Conservation (phyloP, 2,329 filamentous ascomycete genomes). For the Aschersonia sp. region DNA sequence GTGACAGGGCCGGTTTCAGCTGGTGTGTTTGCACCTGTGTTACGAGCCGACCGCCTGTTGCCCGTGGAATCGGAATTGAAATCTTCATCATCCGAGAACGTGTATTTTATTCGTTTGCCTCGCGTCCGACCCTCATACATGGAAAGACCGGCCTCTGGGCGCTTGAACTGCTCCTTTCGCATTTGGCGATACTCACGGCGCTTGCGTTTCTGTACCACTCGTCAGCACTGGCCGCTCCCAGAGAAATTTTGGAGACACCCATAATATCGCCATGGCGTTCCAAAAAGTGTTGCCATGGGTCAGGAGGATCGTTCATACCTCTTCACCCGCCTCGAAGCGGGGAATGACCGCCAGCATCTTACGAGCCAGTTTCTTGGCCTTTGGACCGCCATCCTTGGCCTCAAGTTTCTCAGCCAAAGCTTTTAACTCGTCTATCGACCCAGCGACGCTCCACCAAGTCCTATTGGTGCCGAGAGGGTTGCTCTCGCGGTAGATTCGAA, state of each 20-base stretch:
- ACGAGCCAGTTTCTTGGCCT: slow-evolving; percentile 62
- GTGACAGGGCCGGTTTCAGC: slow-evolving; percentile 49
- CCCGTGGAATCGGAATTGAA: slow-evolving; percentile 47
- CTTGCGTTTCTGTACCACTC: slow-evolving; percentile 59
- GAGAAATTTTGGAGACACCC: background rate
- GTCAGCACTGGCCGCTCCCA: slow-evolving; percentile 5
- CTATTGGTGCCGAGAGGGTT: slow-evolving; percentile 61
- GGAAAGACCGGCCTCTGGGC: slow-evolving; percentile 79
- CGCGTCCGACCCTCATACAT: slow-evolving; percentile 92
- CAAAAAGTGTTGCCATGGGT: background rate
- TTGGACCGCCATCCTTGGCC: slow-evolving; percentile 62
- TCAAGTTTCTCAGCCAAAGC: slow-evolving; percentile 62
- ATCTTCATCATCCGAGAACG: slow-evolving; percentile 79
- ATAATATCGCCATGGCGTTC: too few species aligned
- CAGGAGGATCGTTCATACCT: slow-evolving; percentile 39
- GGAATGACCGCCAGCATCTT: slow-evolving; percentile 70
- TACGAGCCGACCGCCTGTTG: slow-evolving; percentile 54
- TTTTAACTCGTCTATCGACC: slow-evolving; percentile 75
- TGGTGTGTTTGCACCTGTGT: slow-evolving; percentile 60
- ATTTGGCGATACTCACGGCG: slow-evolving; percentile 80
- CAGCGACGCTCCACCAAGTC: slow-evolving; percentile 88
- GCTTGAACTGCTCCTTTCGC: slow-evolving; percentile 74
- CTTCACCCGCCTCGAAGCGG: slow-evolving; percentile 84
- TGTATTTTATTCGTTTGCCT: slow-evolving; percentile 93
- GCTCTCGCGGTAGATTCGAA: slow-evolving; percentile 87